Base-by-base conservation (phyloP, 768 basidiomycete species). In the Astraeus odoratus region DNA sequence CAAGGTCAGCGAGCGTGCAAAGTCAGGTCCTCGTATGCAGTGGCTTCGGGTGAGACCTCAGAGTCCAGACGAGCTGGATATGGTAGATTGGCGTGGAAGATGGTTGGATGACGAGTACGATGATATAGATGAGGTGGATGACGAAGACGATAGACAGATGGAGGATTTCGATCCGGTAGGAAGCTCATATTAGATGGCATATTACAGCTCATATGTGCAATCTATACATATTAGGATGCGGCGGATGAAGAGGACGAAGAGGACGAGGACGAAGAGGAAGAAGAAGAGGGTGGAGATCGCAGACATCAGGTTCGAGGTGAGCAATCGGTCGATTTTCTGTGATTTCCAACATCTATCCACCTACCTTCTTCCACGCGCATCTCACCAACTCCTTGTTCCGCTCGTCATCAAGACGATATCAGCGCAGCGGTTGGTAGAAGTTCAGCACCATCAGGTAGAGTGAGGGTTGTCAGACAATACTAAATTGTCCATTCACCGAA, bases 1-100 rank as follows among this genome's bases (percentile, higher is more conserved):
- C 76, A 89, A 86, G 67, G 95, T 99, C 22, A 93, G 86, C 59
- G 96, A 99, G 63, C 74, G 89, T 42, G 92, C 96, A 9, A 87
- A 91, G 63, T 88, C 80, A 55, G 96, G 96, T 4, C 96, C 96
- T 12, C 75, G 96, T 47, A 98, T 99, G 94, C 83, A 85, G 57
- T 99, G 96, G 96, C 65, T 98, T 64, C 75, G 96, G 44, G 63
- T 92, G 64, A 73, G 95, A 47, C 95, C 95, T 25, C 81, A 86
- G 61, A 80, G 73, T 47, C 75, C 81, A 1, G 77, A 77, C 44
- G 90, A 94, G 55, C 64, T 97, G 56, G 90, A 93, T 54, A 70
- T 75, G 57, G 93, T 96, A 24, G 94, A 96, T 61, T 91, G 83
- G 80, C 76, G 86, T 47, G 94, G 94, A 5, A 70, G 86, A 40